phyloP scores from a whole-genome alignment of 2,329 filamentous ascomycete genomes.

The Stenocarpella maydis region DNA sequence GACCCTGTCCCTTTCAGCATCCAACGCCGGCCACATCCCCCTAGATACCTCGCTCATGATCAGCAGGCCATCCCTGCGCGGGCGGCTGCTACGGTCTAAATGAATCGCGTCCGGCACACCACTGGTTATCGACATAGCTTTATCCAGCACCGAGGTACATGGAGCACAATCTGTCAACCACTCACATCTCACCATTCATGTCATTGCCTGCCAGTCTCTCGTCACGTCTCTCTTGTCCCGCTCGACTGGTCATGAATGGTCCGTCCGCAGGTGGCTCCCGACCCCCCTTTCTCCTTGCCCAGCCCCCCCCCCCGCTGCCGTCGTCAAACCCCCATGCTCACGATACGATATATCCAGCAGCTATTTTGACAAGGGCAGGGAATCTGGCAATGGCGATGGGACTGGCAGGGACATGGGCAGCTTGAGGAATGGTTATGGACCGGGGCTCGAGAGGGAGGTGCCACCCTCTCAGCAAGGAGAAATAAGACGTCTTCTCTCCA shows the following conservation, averaged over 20 bases:
- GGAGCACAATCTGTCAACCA: neutral
- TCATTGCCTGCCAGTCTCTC: neutral
- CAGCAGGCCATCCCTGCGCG: constrained; percentile 24
- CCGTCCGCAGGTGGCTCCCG: constrained; percentile 1
- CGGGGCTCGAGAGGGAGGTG: constrained; percentile 9
- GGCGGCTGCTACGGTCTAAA: constrained; percentile 19
- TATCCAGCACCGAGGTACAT: constrained; percentile 9
- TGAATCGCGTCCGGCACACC: constrained; percentile 14
- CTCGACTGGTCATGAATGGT: constrained; percentile 6
- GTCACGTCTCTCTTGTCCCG: neutral
- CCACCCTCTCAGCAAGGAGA: constrained; percentile 23
- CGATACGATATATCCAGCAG: constrained; percentile 6
- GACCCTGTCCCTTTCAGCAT: constrained; percentile 33
- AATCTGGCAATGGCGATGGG: constrained; percentile 9
- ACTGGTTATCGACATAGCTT: neutral
- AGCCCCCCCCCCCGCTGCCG: neutral
- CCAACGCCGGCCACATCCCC: constrained; percentile 22
- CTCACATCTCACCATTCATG: neutral
- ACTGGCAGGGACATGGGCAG: constrained; percentile 26
- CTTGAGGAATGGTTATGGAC: constrained; percentile 30
- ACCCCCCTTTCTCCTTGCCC: constrained; percentile 3
- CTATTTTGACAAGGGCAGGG: constrained; percentile 21
- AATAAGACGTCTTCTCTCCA: constrained; percentile 32
- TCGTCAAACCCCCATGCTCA: constrained; percentile 13
- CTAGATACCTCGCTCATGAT: constrained; percentile 8